phyloP scores from a whole-genome alignment of 225 moss, liverwort and hornwort genomes.

The Marchantia polymorpha region DNA sequence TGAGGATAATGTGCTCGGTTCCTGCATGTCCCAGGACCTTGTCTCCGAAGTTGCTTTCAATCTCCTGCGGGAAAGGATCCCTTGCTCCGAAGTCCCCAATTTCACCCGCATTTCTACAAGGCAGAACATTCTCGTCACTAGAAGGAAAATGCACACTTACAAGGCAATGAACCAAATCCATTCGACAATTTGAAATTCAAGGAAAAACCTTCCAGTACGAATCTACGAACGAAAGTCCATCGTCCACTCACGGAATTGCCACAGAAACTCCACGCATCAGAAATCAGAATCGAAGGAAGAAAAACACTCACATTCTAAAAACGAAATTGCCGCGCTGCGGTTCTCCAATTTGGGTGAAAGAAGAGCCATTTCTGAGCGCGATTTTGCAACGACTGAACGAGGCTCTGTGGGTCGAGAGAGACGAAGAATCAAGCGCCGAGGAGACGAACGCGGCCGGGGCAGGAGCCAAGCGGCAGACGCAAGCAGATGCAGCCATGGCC shows the following conservation, averaged over 20 bases:
- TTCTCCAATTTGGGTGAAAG: background rate
- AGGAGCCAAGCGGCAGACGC: background rate
- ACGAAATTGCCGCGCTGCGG: background rate
- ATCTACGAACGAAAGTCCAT: too few species aligned
- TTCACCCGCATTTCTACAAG: background rate
- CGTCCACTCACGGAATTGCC: background rate
- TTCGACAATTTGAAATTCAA: background rate
- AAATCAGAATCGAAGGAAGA: background rate
- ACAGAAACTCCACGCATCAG: background rate
- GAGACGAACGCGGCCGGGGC: background rate
- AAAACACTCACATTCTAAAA: conserved; percentile 9
- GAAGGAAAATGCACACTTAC: background rate
- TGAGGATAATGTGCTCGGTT: conserved; percentile 48
- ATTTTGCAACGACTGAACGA: conserved; percentile 12
- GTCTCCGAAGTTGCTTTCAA: conserved; percentile 51
- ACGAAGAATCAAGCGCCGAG: background rate
- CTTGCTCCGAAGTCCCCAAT: conserved; percentile 41
- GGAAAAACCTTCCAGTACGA: background rate
- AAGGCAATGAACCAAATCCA: background rate
- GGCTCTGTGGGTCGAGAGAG: background rate
- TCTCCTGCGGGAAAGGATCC: conserved; percentile 34
- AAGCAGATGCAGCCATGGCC: conserved; percentile 19
- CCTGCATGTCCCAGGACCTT: conserved; percentile 42
- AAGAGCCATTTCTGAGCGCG: conserved; percentile 5
- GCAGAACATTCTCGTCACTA: background rate